phyloP scores from a whole-genome alignment of 2,329 filamentous ascomycete species.

The Aphanocladium album region DNA sequence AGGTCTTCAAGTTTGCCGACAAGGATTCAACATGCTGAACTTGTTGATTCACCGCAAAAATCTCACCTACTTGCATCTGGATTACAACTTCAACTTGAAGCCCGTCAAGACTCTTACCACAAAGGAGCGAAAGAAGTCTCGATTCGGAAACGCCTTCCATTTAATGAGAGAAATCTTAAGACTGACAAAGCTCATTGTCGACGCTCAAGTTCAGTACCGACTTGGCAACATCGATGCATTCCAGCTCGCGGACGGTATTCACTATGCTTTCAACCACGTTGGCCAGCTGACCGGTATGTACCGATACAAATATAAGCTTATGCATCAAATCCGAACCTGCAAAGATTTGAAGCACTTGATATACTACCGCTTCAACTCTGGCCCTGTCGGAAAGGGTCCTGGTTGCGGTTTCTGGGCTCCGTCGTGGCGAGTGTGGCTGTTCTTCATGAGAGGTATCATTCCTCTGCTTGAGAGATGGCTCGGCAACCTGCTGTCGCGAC shows the following conservation, averaged over 20 bases:
- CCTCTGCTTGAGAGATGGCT: conserved; percentile 95
- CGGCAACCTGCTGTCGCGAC: conserved; percentile 90
- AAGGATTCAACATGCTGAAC: conserved; percentile 99
- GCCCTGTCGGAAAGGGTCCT: conserved; percentile 92
- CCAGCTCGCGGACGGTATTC: conserved; percentile 93
- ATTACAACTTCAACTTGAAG: conserved; percentile 99
- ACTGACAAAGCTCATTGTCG: conserved; percentile 94
- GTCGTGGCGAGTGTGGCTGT: conserved; percentile 97
- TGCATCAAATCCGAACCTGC: conserved; percentile 99
- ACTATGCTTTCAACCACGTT: conserved; percentile 99
- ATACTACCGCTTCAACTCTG: conserved; percentile 97
- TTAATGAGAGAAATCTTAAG: conserved; percentile 97
- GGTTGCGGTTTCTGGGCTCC: conserved; percentile 99
- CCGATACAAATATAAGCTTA: conserved; percentile 99
- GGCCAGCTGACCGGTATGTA: conserved; percentile 99
- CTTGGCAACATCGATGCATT: conserved; percentile 98
- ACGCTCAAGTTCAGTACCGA: conserved; percentile 96
- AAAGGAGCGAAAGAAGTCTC: conserved; percentile 98
- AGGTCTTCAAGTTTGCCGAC: conserved; percentile 93
- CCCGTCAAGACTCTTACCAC: conserved; percentile 98
- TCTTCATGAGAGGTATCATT: conserved; percentile 98
- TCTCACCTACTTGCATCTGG: conserved; percentile 92
- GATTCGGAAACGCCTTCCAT: conserved; percentile 98
- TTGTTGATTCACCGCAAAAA: conserved; percentile 97
- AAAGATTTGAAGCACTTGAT: conserved; percentile 99